Conservation (phyloP, 2,329 filamentous ascomycete genomes). For the Calonectria pseudoreteaudii region DNA sequence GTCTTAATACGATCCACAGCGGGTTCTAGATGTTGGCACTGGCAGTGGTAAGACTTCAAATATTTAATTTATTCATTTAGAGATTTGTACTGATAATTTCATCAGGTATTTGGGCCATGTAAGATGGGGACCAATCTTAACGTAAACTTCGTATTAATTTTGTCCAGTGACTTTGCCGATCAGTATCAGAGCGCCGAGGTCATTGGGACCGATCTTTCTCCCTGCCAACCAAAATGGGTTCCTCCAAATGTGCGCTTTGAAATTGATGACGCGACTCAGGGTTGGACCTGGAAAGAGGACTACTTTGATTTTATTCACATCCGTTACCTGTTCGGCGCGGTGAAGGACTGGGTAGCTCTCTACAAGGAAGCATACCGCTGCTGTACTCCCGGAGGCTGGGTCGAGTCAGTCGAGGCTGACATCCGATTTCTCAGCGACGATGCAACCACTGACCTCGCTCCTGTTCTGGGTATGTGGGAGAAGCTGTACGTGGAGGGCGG, state of each 20-base stretch:
- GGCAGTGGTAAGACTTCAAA: slow-evolving; percentile 26
- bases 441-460: slow-evolving; percentile 30
- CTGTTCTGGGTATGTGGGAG: slow-evolving; percentile 23
- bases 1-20: slow-evolving; percentile 7
- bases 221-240: slow-evolving; percentile 37
- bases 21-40: slow-evolving; percentile 39
- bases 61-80: background rate
- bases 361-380: slow-evolving; percentile 35
- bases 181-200: slow-evolving; percentile 34
- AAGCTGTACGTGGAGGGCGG: slow-evolving; percentile 35
- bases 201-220: slow-evolving; percentile 36
- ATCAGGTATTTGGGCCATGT: slow-evolving; percentile 41
- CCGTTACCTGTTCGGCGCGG: slow-evolving; percentile 38
- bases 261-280: slow-evolving; percentile 34
- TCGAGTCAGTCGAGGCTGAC: slow-evolving; percentile 35
- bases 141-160: background rate
- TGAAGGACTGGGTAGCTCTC: slow-evolving; percentile 27
- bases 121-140: background rate
- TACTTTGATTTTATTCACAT: slow-evolving; percentile 38
- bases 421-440: slow-evolving; percentile 37
- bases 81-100: background rate
- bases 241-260: slow-evolving; percentile 39
- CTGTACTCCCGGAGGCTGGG: slow-evolving; percentile 31
- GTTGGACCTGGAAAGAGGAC: slow-evolving; percentile 34
- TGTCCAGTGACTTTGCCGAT: slow-evolving; percentile 34